Evolutionary conservation across 139 green algal species (phyloP), one percentile per base, ranked within the genome.

Genomic region (Volvox africanus): DNA sequence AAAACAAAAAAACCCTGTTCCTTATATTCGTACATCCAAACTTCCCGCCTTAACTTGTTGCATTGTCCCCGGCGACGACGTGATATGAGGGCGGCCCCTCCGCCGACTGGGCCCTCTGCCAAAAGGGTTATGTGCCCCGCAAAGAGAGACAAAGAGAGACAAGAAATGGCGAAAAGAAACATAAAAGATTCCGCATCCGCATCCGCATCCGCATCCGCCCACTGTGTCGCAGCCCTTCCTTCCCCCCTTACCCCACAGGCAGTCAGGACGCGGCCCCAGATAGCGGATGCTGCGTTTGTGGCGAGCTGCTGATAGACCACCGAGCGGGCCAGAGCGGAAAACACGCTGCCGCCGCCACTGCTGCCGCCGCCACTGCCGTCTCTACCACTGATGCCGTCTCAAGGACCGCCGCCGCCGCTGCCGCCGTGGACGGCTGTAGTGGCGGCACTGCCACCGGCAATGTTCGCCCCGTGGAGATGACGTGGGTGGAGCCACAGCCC

Each of bases 291-390:
- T 2, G 85, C 85, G 22, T 61, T 61, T 5, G 85, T 89, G 16
- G 69, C 85, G 28, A 89, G 69, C 85, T 89, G 85, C 69, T 89
- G 85, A 35, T 89, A 89, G 36, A 82, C 85, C 28, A 89, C n/a
- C 26, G 85, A 89, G 0, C 85, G 68, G 24, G 69, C 28, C 37
- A 89, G 85, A 11, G 85, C 37, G 0, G 85, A 18, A 32, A 89
- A 89, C 37, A 89, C 69, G n/a, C 85, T 78, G 1, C 82, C 13
- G 62, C 62, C 26, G 35, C 82, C 35, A 26, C 35, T 18, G 35
- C 35, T 20, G 33, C 30, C 82, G 61, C 24, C 35, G 32, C 18
- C 21, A 32, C 33, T 62, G 55, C 79, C 36, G 18, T 44, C 79
- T 26, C 79, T 14, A 36, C 28, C 19, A 20, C 80, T 35, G 80